Evolutionary conservation across 129 eudicot species (phyloP), one percentile per base, ranked within the genome.

Genomic region (Ambrosia trifida): DNA sequence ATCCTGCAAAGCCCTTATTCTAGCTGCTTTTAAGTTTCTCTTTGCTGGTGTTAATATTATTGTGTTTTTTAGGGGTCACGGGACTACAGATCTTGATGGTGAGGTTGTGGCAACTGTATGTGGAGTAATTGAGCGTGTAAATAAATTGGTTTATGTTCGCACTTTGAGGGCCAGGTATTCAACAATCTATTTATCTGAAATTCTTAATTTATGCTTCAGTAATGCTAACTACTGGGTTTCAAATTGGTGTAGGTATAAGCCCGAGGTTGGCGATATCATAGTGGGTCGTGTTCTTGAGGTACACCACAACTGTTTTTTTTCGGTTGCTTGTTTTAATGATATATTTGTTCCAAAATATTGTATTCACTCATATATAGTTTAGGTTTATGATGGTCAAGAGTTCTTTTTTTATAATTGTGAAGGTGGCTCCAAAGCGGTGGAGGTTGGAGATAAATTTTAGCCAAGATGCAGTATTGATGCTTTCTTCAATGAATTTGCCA

Each of bases 371-470:
- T 32, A 20, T 60, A 59, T 32, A 46, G 45, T 16, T 35, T 14
- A 63, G 7, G 13, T 49, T 24, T 33, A 40, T 45, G 63, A 53
- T 54, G 36, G 30, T 18, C 4, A 19, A 13, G 14, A 61, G 17
- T 2, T n/a, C 28, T 2, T 19, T 31, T 66, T 3, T 19, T 72
- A 16, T 69, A 47, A 24, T 24, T 81, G 63, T 82, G 31, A 49
- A 92, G 98, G 98, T 94, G 79, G 92, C 97, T 69, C 93, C 82
- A 36, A 94, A 94, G 78, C 87, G 97, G 31, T 94, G 99, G 99
- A 90, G 89, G 70, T 69, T 90, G 82, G 99, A 94, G 81, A 87
- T 94, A 33, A 94, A 94, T 72, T 84, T 85, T 72, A 89, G 85
- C 83, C 99, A 94, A 78, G 91, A 94, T 84, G 99, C 97, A 10